These are phyloP conservation scores for Candida nemodendra DNA, from an alignment of 805 yeast genomes.

Conservation along the genomic window DNA sequence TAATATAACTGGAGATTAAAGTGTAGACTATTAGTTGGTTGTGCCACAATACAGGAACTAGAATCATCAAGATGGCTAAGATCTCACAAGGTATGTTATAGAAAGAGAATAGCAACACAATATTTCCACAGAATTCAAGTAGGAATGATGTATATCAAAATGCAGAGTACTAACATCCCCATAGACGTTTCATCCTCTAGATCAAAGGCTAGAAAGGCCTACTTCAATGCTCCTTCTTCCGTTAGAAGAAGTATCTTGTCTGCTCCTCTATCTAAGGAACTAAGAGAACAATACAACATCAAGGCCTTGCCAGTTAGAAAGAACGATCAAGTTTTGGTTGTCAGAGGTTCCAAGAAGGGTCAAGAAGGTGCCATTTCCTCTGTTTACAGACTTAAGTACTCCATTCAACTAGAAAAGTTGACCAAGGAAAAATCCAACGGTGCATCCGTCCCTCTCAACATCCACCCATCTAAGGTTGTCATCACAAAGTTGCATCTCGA, in stretches of 20 bases:
- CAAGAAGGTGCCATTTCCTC: slow-evolving; percentile 97
- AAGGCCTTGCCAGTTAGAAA: slow-evolving; percentile 96
- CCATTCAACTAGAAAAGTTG: slow-evolving; percentile 95
- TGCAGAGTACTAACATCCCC: slow-evolving; percentile 30
- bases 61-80: slow-evolving; percentile 33
- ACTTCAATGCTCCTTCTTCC: slow-evolving; percentile 97
- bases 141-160: slow-evolving; percentile 1
- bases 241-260: slow-evolving; percentile 92
- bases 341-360: slow-evolving; percentile 99
- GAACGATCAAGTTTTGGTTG: slow-evolving; percentile 93
- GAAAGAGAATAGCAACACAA: background rate
- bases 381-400: slow-evolving; percentile 98
- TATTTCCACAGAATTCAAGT: background rate
- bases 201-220: slow-evolving; percentile 99
- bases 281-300: slow-evolving; percentile 95
- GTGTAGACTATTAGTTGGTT: too few relatives aligned
- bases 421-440: slow-evolving; percentile 98
- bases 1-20: too few relatives aligned
- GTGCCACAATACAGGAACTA: too few relatives aligned
- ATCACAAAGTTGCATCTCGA: slow-evolving; percentile 97
- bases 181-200: slow-evolving; percentile 98
- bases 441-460: slow-evolving; percentile 94
- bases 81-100: slow-evolving; percentile 34
- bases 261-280: slow-evolving; percentile 99
- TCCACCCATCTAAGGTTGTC: slow-evolving; percentile 98